A percentile compares a stretch with the other conserved stretches of the same genome.
These are phyloP conservation scores for Harringtonia aguacate DNA, from an alignment of 2,329 filamentous ascomycete genomes.

Conservation along the genomic window DNA sequence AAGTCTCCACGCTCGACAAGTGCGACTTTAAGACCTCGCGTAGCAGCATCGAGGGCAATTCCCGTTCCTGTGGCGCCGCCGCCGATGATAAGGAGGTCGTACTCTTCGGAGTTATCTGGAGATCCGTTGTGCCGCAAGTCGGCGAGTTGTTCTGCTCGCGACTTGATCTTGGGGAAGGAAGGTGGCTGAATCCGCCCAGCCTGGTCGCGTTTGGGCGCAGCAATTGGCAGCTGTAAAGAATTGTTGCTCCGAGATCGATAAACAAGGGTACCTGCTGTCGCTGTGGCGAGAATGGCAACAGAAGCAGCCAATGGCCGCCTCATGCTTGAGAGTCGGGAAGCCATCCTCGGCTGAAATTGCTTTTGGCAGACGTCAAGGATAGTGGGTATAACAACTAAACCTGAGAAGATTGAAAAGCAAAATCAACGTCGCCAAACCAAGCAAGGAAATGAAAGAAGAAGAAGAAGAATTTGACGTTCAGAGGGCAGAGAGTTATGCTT, in stretches of 20 bases:
- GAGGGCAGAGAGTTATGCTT: too few relatives aligned
- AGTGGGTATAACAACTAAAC: too few relatives aligned
- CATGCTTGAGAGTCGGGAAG: too few relatives aligned
- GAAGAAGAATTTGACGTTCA: neutral
- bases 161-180: constrained; percentile 3
- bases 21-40: constrained; percentile 67
- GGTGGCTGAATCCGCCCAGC: constrained; percentile 5
- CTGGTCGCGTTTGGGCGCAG: constrained; percentile 6
- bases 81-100: constrained; percentile 70
- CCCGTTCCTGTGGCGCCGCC: constrained; percentile 71
- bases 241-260: neutral
- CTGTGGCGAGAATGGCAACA: too few relatives aligned
- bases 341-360: too few relatives aligned
- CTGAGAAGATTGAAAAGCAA: neutral
- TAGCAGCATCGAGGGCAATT: constrained; percentile 71
- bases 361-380: too few relatives aligned
- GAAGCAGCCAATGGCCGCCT: too few relatives aligned
- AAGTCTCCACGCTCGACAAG: constrained; percentile 77
- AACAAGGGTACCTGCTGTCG: too few relatives aligned
- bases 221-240: constrained; percentile 1
- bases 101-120: constrained; percentile 21
- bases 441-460: too few relatives aligned
- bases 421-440: too few relatives aligned
- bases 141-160: constrained; percentile 6
- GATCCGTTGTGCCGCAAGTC: neutral